These are phyloP conservation scores for Saccharomycopsis babjevae DNA, from an alignment of 805 yeast genomes.

Conservation along the genomic window DNA sequence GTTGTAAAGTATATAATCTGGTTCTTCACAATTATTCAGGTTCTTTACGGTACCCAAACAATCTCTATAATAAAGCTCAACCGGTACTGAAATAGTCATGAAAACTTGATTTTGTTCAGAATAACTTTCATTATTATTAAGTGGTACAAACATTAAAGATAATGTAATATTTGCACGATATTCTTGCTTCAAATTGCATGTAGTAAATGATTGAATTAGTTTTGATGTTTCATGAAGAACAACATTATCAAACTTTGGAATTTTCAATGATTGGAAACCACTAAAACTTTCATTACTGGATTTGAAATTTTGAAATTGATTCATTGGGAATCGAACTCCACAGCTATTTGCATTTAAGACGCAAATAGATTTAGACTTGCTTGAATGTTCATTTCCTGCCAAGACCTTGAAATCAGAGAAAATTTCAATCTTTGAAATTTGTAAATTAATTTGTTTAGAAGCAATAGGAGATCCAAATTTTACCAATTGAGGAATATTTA, in stretches of 20 bases:
- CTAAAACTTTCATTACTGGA: not conserved
- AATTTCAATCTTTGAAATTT: not conserved
- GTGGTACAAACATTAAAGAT: not conserved
- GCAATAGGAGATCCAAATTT: not conserved
- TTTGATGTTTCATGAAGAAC: not conserved
- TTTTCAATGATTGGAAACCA: not conserved
- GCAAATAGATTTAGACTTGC: not conserved
- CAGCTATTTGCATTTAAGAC: not conserved
- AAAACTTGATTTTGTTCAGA: not conserved
- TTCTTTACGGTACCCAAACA: not conserved
- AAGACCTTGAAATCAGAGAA: not conserved
- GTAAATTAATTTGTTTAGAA: not conserved
- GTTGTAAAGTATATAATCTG: not conserved
- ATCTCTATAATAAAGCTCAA: not conserved
- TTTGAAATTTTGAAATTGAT: not conserved
- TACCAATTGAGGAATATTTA: not conserved
- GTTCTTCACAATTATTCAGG: not conserved
- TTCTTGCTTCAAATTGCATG: conserved; percentile 13
- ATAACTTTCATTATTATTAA: not conserved
- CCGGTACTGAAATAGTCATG: not conserved
- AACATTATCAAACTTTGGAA: not conserved
- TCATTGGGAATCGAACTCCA: not conserved
- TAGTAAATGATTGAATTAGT: conserved; percentile 4
- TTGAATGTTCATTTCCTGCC: not conserved
- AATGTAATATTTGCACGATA: conserved; percentile 1